phyloP scores from a whole-genome alignment of 2,329 filamentous ascomycete species.

The Paraphaeosphaeria minitans region DNA sequence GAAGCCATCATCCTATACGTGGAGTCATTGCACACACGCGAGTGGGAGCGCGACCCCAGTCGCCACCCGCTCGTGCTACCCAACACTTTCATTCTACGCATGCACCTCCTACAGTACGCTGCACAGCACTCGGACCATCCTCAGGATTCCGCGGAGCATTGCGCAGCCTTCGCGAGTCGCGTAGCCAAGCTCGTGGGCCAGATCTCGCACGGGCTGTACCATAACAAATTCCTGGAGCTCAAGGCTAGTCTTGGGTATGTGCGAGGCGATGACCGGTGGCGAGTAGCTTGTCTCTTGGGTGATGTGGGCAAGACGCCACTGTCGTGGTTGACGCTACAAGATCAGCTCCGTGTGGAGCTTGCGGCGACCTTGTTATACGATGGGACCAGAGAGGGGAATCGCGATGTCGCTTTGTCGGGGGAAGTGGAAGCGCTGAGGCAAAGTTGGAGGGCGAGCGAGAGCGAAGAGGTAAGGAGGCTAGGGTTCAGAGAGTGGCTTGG shows the following conservation, averaged over 20 bases:
- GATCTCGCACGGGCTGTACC: slow-evolving; percentile 24
- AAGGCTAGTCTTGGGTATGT: slow-evolving; percentile 16
- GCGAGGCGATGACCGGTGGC: slow-evolving; percentile 14
- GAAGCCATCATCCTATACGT: slow-evolving; percentile 27
- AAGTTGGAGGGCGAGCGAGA: slow-evolving; percentile 27
- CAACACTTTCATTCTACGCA: slow-evolving; percentile 28
- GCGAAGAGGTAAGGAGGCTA: slow-evolving; percentile 33
- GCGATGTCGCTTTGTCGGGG: slow-evolving; percentile 7
- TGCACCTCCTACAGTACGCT: slow-evolving; percentile 36
- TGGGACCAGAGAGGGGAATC: not conserved
- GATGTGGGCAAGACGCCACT: slow-evolving; percentile 27
- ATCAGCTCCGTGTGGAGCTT: slow-evolving; percentile 33
- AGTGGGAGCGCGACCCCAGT: slow-evolving; percentile 28
- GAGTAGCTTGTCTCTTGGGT: slow-evolving; percentile 27
- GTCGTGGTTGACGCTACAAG: slow-evolving; percentile 27
- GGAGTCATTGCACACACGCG: slow-evolving; percentile 23
- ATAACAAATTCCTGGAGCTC: slow-evolving; percentile 17
- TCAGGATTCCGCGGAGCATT: slow-evolving; percentile 15
- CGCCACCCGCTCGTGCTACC: slow-evolving; percentile 28
- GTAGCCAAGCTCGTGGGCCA: slow-evolving; percentile 20
- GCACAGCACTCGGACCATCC: slow-evolving; percentile 3
- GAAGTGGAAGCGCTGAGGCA: slow-evolving; percentile 18
- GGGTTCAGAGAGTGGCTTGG: slow-evolving; percentile 6
- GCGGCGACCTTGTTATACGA: slow-evolving; percentile 23
- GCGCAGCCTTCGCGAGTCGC: slow-evolving; percentile 25